Evolutionary conservation across 1,284 basidiomycete genomes (phyloP), one percentile per base, ranked within the genome.

Genomic region (Ganoderma leucocontextum): DNA sequence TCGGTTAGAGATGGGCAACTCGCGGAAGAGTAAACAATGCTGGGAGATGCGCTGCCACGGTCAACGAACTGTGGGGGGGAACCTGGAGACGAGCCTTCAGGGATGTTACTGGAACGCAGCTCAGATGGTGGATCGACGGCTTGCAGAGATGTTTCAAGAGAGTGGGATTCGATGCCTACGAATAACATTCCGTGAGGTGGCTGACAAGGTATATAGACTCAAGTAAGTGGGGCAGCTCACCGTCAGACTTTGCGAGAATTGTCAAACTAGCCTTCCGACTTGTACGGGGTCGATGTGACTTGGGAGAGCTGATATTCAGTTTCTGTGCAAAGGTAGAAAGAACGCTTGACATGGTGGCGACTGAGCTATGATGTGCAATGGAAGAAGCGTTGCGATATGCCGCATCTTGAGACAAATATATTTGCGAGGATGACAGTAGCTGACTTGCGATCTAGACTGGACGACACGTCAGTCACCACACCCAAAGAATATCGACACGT

Each of bases 291-390:
- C 25, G 58, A 12, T 22, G 58, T 12, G 36, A 41, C 12, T 42
- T 60, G 36, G 58, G 38, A 41, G 38, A 42, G 58, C 22, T 6
- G n/a, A 60, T 39, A 17, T 41, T 60, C 12, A 60, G n/a, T 22
- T 25, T 60, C 58, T 60, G 58, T 25, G 58, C 58, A 42, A 60
- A 39, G 36, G 39, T 22, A 13, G 58, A 39, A 60, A 60, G n/a
- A 38, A 38, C 39, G 25, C 38, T 17, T 41, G 58, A 25, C 58
- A 60, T 60, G 58, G 7, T 17, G 39, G 39, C 58, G 22, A 59
- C 17, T 55, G 25, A 33, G 25, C 17, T 35, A 35, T 58, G 19
- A 25, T 22, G 22, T 10, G 36, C 57, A 38, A 15, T 12, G 36
- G 38, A 8, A 15, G 38, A 25, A 13, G 22, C n/a, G 6, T 38